Conservation (phyloP, 768 basidiomycete genomes). For the Boletus subparvulus region DNA sequence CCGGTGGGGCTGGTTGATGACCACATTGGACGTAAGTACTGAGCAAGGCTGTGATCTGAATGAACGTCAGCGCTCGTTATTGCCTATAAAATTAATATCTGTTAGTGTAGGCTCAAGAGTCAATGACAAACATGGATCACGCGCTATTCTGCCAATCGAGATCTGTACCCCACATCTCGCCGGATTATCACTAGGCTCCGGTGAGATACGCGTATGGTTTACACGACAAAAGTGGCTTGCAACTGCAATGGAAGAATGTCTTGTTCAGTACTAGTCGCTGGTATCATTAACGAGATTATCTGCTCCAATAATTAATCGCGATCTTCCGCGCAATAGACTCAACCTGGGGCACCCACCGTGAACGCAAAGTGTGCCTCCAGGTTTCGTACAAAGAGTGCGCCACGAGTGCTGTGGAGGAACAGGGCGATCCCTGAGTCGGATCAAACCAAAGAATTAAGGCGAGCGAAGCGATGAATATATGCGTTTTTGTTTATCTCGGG, state of each 20-base stretch:
- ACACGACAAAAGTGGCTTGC: slow-evolving; percentile 10
- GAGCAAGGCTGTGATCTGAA: slow-evolving; percentile 10
- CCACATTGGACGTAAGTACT: slow-evolving; percentile 8
- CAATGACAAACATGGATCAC: slow-evolving; percentile 5
- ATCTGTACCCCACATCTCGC: slow-evolving; percentile 26
- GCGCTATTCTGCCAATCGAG: slow-evolving; percentile 3
- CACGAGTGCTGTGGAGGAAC: slow-evolving; percentile 12
- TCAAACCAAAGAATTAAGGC: slow-evolving; percentile 21
- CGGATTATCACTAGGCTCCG: not conserved
- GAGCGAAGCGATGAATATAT: slow-evolving; percentile 7
- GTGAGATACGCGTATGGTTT: slow-evolving; percentile 9
- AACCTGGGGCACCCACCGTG: not conserved
- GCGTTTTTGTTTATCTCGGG: slow-evolving; percentile 11
- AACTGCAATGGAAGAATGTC: slow-evolving; percentile 14
- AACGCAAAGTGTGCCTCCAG: slow-evolving; percentile 3
- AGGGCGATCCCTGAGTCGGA: slow-evolving; percentile 27
- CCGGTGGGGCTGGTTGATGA: not conserved
- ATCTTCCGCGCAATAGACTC: slow-evolving; percentile 15
- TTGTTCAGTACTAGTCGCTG: slow-evolving; percentile 1
- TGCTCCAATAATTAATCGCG: slow-evolving; percentile 2
- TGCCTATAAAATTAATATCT: no score
- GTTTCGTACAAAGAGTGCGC: slow-evolving; percentile 5
- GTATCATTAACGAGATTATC: slow-evolving; percentile 4
- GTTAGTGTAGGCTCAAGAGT: not conserved
- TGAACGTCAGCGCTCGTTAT: slow-evolving; percentile 5